These are phyloP conservation scores for Saccharomycopsis guyanensis DNA, from an alignment of 805 yeast genomes.

Conservation along the genomic window DNA sequence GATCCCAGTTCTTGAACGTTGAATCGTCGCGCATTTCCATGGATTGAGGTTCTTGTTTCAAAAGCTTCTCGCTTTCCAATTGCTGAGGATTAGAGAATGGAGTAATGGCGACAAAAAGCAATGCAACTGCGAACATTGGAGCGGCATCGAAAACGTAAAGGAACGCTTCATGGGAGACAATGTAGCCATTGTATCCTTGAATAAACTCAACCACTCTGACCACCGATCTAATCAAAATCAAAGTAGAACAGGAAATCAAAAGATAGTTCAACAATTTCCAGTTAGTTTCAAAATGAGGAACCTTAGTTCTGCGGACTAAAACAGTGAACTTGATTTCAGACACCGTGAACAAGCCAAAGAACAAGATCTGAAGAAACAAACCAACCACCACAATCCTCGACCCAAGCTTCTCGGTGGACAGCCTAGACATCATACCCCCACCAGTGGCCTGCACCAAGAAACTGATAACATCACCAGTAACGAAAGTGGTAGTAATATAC, in stretches of 20 bases:
- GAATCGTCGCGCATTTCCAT: not conserved
- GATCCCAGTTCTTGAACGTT: not conserved
- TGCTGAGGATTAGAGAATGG: not conserved
- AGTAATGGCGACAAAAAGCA: constrained; percentile 11
- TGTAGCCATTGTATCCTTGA: constrained; percentile 27
- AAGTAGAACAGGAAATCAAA: constrained; percentile 14
- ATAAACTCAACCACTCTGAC: constrained; percentile 28
- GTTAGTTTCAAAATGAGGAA: not conserved
- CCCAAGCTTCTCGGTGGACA: constrained; percentile 21
- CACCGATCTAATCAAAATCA: constrained; percentile 29
- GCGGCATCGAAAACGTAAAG: constrained; percentile 28
- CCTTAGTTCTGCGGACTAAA: constrained; percentile 1
- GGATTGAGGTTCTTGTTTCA: not conserved
- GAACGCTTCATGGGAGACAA: constrained; percentile 26
- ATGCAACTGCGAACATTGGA: constrained; percentile 24
- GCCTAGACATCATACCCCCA: constrained; percentile 27
- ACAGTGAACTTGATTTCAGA: constrained; percentile 10
- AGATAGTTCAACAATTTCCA: not conserved
- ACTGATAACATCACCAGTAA: constrained; percentile 28
- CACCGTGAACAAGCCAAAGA: constrained; percentile 27
- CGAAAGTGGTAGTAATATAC: constrained; percentile 27
- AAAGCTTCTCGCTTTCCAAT: not conserved
- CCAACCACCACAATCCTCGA: constrained; percentile 26
- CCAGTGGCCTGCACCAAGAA: constrained; percentile 29
- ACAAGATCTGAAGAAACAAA: constrained; percentile 27